Percentiles rank a stretch among this genome's conserved stretches.
Conservation (phyloP, 139 green algal species). For the Haematococcus lacustris region DNA sequence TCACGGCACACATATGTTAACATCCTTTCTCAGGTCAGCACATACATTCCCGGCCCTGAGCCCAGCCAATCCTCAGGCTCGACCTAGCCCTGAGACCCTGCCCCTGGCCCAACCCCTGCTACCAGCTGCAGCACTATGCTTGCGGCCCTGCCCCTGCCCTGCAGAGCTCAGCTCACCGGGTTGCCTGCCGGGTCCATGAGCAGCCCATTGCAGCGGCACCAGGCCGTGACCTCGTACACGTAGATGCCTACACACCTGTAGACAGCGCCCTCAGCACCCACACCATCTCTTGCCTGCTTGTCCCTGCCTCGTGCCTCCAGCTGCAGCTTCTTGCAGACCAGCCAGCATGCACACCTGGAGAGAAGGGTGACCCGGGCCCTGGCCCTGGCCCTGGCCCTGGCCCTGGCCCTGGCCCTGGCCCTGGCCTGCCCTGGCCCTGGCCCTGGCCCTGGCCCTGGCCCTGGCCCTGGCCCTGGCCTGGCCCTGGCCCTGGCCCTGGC, state of each 20-base stretch:
- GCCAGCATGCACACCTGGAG: background rate
- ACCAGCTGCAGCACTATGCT: background rate
- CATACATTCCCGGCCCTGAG: too few species aligned
- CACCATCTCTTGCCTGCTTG: background rate
- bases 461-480: too few species aligned
- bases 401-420: too few species aligned
- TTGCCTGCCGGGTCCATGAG: background rate
- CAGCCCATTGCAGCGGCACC: slow-evolving; percentile 4
- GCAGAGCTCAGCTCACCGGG: background rate
- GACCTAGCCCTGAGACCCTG: background rate
- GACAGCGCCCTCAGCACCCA: background rate
- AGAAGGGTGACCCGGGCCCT: too few species aligned
- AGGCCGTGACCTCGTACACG: slow-evolving; percentile 8
- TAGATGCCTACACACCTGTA: slow-evolving; percentile 9
- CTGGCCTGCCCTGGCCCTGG: too few species aligned
- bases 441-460: too few species aligned
- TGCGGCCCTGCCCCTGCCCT: background rate
- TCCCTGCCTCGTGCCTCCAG: background rate
- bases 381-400: too few species aligned
- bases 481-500: too few species aligned
- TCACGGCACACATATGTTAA: too few species aligned
- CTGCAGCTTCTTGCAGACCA: background rate
- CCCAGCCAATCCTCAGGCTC: background rate
- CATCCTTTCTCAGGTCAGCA: too few species aligned
- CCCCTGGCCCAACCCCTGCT: too few species aligned